Base-by-base conservation (phyloP, 1,139 yeast genomes). In the Candida sp. region DNA sequence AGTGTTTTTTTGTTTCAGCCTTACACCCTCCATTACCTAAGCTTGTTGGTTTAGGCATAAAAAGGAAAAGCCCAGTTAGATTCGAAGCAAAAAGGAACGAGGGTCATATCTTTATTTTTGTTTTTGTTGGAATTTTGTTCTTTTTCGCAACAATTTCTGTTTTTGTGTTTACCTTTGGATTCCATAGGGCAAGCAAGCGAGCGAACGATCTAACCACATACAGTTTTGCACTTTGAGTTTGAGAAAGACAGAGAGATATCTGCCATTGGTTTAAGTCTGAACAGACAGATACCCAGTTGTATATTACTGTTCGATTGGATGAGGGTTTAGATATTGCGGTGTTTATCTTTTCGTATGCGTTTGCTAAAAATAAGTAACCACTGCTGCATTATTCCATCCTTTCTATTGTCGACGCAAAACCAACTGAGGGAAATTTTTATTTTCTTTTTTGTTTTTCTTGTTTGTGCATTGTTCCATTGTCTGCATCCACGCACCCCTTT, bases 121-220 rank as follows among this genome's bases (percentile, higher is more conserved):
- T 33, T 33, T 26, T 25, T 9, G 41, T 38, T 38, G 12, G 7
- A 30, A 30, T 30, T 30, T 33, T 33, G n/a, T 6, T 32, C n/a
- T 32, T 33, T 37, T 37, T 37, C 40, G 40, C 40, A 37, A 37
- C 40, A 37, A 37, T 37, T 37, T 37, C 22, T 17, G 9, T 34
- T 34, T n/a, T 12, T n/a, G 22, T 34, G 12, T 12, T 12, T 5
- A 31, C n/a, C 34, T 9, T 31, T 31, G 34, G 34, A 4, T 31
- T 31, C n/a, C 34, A 3, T 31, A 31, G n/a, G 34, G 17, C 17
- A 17, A 17, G 17, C 17, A 17, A 17, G 17, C 17, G 17, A 17
- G 17, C 17, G 17, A 17, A 17, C 17, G 17, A 17, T 2, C 17
- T 17, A 17, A 17, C 17, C 17, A 17, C 17, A 17, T 2, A 17